Conservation (phyloP, 192 early-diverging fungal species). For the Mortierella hygrophila region DNA sequence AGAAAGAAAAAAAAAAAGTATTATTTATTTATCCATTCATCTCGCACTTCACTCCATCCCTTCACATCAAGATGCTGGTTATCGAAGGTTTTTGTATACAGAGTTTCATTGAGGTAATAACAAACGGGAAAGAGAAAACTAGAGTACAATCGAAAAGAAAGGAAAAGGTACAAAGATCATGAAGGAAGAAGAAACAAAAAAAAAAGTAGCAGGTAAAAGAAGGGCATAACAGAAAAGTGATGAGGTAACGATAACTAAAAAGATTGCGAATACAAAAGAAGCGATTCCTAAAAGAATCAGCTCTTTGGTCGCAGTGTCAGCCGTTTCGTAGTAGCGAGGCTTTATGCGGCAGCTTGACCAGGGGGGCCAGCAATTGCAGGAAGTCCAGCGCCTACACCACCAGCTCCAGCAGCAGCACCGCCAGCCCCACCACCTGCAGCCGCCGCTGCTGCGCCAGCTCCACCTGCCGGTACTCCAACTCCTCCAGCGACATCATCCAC, state of each 20-base stretch:
- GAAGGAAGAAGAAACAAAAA: neutral
- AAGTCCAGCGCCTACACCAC: neutral
- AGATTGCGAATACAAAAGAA: neutral
- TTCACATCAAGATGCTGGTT: neutral
- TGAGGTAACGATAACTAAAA: too few relatives aligned
- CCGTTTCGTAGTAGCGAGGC: too few relatives aligned
- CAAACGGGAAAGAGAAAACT: neutral
- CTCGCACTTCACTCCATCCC: neutral
- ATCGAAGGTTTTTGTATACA: neutral
- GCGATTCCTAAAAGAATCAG: too few relatives aligned
- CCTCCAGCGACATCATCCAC: slow-evolving; percentile 11
- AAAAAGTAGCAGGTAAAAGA: neutral
- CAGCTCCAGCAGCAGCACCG: neutral
- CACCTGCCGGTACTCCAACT: slow-evolving; percentile 5
- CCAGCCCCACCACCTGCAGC: neutral
- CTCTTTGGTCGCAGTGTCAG: neutral
- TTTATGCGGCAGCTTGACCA: neutral
- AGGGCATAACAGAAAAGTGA: neutral
- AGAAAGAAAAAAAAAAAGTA: neutral
- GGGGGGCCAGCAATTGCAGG: neutral
- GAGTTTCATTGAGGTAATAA: neutral
- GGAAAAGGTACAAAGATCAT: neutral
- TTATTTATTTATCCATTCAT: neutral
- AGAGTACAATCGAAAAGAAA: neutral
- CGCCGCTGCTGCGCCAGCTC: neutral